Evolutionary conservation across 1,139 yeast species (phyloP).

Genomic region (Ashbya aceris): DNA sequence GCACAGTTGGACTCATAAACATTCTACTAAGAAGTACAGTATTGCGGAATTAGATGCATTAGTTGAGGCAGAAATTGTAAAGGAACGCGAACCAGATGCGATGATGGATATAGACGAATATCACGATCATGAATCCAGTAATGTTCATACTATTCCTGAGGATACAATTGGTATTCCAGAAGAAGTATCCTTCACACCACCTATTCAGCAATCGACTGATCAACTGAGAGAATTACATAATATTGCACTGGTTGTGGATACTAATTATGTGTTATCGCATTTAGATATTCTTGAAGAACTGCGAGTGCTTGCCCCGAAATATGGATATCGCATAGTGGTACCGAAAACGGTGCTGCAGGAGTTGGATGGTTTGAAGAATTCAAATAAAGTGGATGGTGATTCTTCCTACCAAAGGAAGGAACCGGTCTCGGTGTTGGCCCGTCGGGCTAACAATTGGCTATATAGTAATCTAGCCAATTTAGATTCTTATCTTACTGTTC

Average conservation of each 20-base stretch:
- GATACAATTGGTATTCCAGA: neutral
- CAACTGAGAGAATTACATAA: too few relatives aligned
- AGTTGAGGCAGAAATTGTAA: neutral
- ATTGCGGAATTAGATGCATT: neutral
- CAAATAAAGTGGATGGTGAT: slow-evolving; percentile 18
- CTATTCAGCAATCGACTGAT: too few relatives aligned
- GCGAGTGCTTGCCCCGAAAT: slow-evolving; percentile 33
- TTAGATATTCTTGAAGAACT: slow-evolving; percentile 46
- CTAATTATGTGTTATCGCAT: slow-evolving; percentile 68
- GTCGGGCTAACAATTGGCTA: slow-evolving; percentile 76
- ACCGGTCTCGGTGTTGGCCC: slow-evolving; percentile 50
- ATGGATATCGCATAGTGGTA: slow-evolving; percentile 45
- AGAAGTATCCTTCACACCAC: neutral
- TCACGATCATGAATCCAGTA: slow-evolving; percentile 33
- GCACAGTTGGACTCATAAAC: too few relatives aligned
- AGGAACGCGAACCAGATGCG: slow-evolving; percentile 11
- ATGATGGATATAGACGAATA: slow-evolving; percentile 45
- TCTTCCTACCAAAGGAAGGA: slow-evolving; percentile 8
- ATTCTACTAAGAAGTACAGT: neutral
- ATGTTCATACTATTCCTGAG: neutral
- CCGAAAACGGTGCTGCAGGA: slow-evolving; percentile 68
- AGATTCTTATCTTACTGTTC: slow-evolving; percentile 52
- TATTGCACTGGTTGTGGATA: slow-evolving; percentile 51
- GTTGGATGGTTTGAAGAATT: slow-evolving; percentile 65
- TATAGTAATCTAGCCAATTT: slow-evolving; percentile 48